These are phyloP conservation scores for Metschnikowia chrysomelidarum DNA, from an alignment of 805 yeast genomes.

Conservation along the genomic window DNA sequence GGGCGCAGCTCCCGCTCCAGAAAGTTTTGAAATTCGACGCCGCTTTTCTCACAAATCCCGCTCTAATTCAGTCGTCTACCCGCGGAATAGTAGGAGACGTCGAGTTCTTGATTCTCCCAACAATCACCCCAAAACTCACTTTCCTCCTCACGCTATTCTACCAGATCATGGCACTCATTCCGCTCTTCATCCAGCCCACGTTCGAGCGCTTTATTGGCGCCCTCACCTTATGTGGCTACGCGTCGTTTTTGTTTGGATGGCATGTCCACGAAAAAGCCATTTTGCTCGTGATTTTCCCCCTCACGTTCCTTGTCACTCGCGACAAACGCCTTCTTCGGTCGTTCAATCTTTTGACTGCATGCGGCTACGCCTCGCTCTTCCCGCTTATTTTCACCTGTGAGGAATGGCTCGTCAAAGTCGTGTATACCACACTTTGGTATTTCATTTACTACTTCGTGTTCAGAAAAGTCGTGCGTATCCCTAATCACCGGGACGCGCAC, in stretches of 20 bases:
- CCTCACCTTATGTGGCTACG: constrained; percentile 83
- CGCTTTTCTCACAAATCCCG: constrained; percentile 32
- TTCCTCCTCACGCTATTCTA: constrained; percentile 80
- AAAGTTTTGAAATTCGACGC: constrained; percentile 46
- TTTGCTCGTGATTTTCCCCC: constrained; percentile 84
- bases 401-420: constrained; percentile 73
- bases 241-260: constrained; percentile 95
- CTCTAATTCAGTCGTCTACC: constrained; percentile 45
- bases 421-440: constrained; percentile 84
- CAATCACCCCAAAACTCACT: constrained; percentile 73
- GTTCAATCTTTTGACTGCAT: constrained; percentile 65
- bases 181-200: constrained; percentile 66
- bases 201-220: constrained; percentile 80
- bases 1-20: constrained; percentile 28
- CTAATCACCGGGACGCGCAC: constrained; percentile 28
- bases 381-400: constrained; percentile 80
- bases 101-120: constrained; percentile 75
- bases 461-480: constrained; percentile 64
- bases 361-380: constrained; percentile 86
- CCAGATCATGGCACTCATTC: constrained; percentile 74
- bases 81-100: constrained; percentile 93
- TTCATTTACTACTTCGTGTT: constrained; percentile 71
- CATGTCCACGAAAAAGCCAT: constrained; percentile 98
- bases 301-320: constrained; percentile 67
- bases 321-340: constrained; percentile 72